These are phyloP conservation scores for Mycena capillaripes DNA, from an alignment of 768 basidiomycete genomes.

Conservation along the genomic window DNA sequence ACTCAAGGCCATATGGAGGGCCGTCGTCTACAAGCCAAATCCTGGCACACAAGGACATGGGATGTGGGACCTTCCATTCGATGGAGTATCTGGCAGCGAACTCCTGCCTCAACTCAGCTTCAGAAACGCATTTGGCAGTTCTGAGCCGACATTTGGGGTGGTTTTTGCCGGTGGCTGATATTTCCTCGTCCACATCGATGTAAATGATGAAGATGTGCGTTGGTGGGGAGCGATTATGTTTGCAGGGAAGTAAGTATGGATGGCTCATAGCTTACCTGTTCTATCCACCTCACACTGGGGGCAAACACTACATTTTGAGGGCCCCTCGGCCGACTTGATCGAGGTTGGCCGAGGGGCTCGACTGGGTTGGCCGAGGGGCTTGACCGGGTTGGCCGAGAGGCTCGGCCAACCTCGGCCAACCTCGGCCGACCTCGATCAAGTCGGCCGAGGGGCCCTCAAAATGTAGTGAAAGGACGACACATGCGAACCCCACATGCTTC, in stretches of 20 bases:
- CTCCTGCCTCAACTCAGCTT: constrained; percentile 7
- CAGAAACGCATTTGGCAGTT: constrained; percentile 17
- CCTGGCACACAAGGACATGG: background rate
- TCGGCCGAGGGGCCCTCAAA: no score
- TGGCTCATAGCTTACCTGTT: constrained; percentile 13
- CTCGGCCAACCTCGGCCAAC: no score
- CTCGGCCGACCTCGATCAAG: no score
- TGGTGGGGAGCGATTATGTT: background rate
- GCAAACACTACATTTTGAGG: background rate
- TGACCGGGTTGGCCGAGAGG: no score
- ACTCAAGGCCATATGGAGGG: constrained; percentile 9
- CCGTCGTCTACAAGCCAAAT: constrained; percentile 17
- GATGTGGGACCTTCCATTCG: background rate
- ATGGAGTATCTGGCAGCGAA: background rate
- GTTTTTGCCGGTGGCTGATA: background rate
- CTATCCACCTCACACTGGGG: constrained; percentile 4
- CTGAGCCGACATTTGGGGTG: background rate
- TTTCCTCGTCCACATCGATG: constrained; percentile 16
- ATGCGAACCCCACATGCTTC: no score
- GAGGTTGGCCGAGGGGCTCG: background rate
- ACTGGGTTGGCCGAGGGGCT: no score
- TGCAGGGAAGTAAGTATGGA: background rate
- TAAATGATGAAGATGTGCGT: constrained; percentile 16
- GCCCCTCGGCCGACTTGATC: no score
- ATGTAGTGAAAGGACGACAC: no score